Conservation (phyloP, 2,329 filamentous ascomycete genomes). For the Pseudocercospora fuligena region DNA sequence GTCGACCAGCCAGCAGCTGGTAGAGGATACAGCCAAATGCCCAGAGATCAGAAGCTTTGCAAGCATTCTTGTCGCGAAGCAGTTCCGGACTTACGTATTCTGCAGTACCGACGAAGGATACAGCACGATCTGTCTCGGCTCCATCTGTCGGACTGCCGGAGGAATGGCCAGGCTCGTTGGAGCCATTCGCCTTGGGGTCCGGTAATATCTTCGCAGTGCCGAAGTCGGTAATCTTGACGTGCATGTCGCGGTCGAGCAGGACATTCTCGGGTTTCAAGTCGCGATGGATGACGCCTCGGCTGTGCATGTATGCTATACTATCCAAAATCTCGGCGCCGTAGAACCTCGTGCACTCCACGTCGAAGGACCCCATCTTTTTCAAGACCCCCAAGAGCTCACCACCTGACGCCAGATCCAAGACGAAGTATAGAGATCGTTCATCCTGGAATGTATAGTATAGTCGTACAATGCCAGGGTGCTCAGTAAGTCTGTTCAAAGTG, state of each 20-base stretch:
- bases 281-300: slow-evolving; percentile 90
- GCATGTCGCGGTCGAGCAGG: slow-evolving; percentile 91
- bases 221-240: slow-evolving; percentile 98
- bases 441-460: slow-evolving; percentile 99
- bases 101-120: slow-evolving; percentile 95
- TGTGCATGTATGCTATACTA: slow-evolving; percentile 97
- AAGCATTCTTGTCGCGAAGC: slow-evolving; percentile 94
- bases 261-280: slow-evolving; percentile 98
- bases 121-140: slow-evolving; percentile 73
- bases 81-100: slow-evolving; percentile 98
- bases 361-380: slow-evolving; percentile 93
- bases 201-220: slow-evolving; percentile 90
- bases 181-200: slow-evolving; percentile 54
- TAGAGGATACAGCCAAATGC: slow-evolving; percentile 98
- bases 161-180: slow-evolving; percentile 33
- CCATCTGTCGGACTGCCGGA: slow-evolving; percentile 59
- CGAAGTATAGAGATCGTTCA: slow-evolving; percentile 93
- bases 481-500: slow-evolving; percentile 91
- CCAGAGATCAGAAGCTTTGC: slow-evolving; percentile 97
- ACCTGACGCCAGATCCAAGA: slow-evolving; percentile 88
- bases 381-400: slow-evolving; percentile 90
- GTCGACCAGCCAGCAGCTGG: slow-evolving; percentile 91
- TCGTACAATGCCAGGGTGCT: slow-evolving; percentile 94
- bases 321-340: slow-evolving; percentile 96
- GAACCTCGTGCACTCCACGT: slow-evolving; percentile 91